Conservation (phyloP, 2,329 filamentous ascomycete species). For the Claviceps cyperi region DNA sequence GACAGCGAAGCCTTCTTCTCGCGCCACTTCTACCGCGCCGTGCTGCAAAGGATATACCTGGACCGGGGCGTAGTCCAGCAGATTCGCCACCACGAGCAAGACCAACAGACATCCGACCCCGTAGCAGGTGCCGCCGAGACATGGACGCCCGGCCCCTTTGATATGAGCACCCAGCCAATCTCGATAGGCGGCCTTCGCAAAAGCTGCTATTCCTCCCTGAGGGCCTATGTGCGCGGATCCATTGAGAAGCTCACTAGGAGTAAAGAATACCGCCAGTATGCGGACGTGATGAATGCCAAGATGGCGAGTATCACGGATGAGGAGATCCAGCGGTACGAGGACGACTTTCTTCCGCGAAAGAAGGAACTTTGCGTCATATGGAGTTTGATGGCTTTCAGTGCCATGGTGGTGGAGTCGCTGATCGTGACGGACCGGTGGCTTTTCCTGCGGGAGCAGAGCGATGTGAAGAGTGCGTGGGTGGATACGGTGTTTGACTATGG, state of each 20-base stretch:
- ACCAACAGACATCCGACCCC: not conserved
- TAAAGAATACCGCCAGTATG: constrained; percentile 42
- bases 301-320: constrained; percentile 59
- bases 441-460: constrained; percentile 67
- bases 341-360: constrained; percentile 47
- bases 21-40: constrained; percentile 80
- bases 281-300: constrained; percentile 46
- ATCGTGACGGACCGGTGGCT: constrained; percentile 86
- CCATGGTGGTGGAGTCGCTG: constrained; percentile 72
- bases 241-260: constrained; percentile 55
- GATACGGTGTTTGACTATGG: constrained; percentile 84
- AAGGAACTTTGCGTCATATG: constrained; percentile 78
- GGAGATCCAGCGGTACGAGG: constrained; percentile 59
- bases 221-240: constrained; percentile 66
- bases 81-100: constrained; percentile 24
- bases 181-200: constrained; percentile 80
- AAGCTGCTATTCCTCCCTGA: constrained; percentile 60
- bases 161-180: constrained; percentile 57
- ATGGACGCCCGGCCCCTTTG: constrained; percentile 26
- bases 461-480: constrained; percentile 70
- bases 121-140: not conserved
- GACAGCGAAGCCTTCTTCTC: constrained; percentile 85
- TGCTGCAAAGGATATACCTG: constrained; percentile 84
- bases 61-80: constrained; percentile 65
- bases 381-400: constrained; percentile 93